Evolutionary conservation across 2,329 filamentous ascomycete species (phyloP), one percentile per base, ranked within the genome.

Genomic region (Exserohilum rostratum): DNA sequence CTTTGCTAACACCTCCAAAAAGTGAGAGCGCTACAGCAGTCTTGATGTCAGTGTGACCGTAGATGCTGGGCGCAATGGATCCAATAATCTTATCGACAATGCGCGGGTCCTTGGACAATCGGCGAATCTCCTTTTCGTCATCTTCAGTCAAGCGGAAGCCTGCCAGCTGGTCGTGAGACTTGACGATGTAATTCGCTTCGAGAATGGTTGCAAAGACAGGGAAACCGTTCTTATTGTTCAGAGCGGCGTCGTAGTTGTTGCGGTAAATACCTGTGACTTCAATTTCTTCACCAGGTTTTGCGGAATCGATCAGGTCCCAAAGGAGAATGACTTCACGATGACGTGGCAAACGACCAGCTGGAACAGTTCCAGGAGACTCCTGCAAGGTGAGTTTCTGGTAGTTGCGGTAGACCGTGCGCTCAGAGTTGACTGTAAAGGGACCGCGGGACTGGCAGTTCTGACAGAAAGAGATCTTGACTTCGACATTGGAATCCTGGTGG

Each of bases 191-290:
- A 77, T 99, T 99, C 22, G 96, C 96, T 76, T 99, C 95, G 4
- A 99, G 84, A 55, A 99, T 95, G 0, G 95, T 99, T 4, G 95
- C 93, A 76, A 99, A 99, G 31, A 99, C 95, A 0, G 95, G 95
- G 78, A 99, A 98, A 4, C 95, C 95, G 71, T 98, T 99, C 71
- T 95, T 93, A 80, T 97, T 98, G 79, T 99, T 99, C 50, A 99
- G 84, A 66, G 96, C 91, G 3, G 95, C 93, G 73, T 98, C 93
- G 71, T 97, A 99, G 79, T 96, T 98, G 81, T 99, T 99, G 67
- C 92, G 89, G 79, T 99, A 99, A 65, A 96, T 90, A 60, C 95
- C 95, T 6, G 93, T 98, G 9, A 99, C 88, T 71, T 99, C 95
- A 52, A 99, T 93, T 73, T 99, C 96, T 76, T 99, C 95, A 51